Base-by-base conservation (phyloP, 352 stramenopile genomes). In the Blastocystis sp. region DNA sequence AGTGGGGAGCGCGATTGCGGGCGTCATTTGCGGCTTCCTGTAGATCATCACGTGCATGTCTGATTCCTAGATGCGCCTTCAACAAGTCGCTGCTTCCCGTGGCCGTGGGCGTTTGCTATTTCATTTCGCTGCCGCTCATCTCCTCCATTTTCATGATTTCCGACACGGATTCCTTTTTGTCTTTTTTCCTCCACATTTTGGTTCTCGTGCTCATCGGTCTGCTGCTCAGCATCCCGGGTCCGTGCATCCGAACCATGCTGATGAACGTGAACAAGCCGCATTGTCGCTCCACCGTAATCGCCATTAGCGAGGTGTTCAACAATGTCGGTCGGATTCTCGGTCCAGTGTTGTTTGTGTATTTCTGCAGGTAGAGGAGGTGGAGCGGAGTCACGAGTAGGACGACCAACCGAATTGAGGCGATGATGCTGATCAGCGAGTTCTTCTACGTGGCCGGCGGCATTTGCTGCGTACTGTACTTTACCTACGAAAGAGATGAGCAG, bases 181-280 rank as follows among this genome's bases (percentile, higher is more conserved):
- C 63, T 12, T 74, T 74, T 37, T 4, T 41, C 21, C 74, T 85
- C n/a, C 74, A 85, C 51, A 37, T 59, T 4, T 13, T 85, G 1
- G 24, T 85, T 12, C 74, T 85, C 74, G 55, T 63, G 9, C 35
- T 66, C 24, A 51, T 85, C 55, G 74, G 74, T 35, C 41, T 85
- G 51, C 51, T 85, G 21, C 51, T 85, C 9, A 85, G 55, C 61
- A 67, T 85, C n/a, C 74, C 74, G 2, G 74, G 74, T 21, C 74
- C 74, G 6, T 62, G 41, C 26, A 62, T 85, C 37, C 50, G 55
- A 3, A 85, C 31, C 26, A 85, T 85, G 51, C 29, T 85, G 37
- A 51, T 85, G 10, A 85, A 85, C 61, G 74, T 85, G 3, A 85
- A 85, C 66, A 50, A 55, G 29, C 74, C 74, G 29, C 74, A 85